Percentiles rank a stretch among this genome's conserved stretches.
Evolutionary conservation across 306 rosid species (phyloP).

Genomic region (Quercus mongolica): DNA sequence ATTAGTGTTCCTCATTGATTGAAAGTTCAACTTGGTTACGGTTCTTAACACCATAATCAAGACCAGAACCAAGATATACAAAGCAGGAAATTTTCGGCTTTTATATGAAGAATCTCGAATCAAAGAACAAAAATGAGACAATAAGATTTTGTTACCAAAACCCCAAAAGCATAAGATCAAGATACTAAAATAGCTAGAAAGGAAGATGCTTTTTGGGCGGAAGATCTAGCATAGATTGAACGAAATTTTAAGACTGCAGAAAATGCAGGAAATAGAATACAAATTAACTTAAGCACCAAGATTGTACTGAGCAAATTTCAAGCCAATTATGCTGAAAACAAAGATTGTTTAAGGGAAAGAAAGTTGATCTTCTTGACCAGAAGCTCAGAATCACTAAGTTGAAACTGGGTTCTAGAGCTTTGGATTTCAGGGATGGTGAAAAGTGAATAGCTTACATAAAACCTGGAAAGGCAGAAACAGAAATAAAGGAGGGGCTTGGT

Average conservation of each 20-base stretch:
- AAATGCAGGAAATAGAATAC: background rate
- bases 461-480: no score
- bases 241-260: background rate
- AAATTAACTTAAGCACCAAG: no score
- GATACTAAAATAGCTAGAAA: background rate
- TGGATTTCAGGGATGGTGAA: no score
- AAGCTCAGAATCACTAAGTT: no score
- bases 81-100: background rate
- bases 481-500: no score
- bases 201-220: background rate
- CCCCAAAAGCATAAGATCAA: background rate
- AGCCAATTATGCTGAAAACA: no score
- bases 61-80: background rate
- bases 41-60: conserved; percentile 23
- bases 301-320: no score
- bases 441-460: no score
- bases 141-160: background rate
- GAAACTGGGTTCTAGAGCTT: no score
- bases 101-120: background rate
- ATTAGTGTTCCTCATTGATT: conserved; percentile 31
- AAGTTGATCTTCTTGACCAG: no score
- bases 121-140: background rate
- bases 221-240: background rate
- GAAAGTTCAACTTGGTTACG: background rate
- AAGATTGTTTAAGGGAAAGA: no score